phyloP scores from a whole-genome alignment of 2,329 filamentous ascomycete genomes.

The Ambrosiella beaveri region DNA sequence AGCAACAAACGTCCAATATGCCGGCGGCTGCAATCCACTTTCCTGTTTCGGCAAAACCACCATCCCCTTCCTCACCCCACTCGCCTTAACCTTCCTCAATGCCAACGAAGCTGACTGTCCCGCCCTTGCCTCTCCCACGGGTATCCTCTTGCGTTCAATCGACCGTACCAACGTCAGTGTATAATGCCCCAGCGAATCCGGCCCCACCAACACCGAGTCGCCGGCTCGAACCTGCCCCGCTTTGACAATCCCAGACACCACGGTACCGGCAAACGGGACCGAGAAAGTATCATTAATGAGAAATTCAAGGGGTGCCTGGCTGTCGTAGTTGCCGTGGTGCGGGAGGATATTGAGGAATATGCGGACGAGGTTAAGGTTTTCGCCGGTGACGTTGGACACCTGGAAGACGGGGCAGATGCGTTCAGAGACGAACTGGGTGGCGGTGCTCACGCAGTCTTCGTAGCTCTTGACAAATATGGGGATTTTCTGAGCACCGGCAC shows the following conservation, averaged over 20 bases:
- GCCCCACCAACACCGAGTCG: conserved; percentile 77
- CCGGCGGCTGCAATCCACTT: conserved; percentile 43
- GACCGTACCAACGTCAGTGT: conserved; percentile 71
- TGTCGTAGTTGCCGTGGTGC: conserved; percentile 83
- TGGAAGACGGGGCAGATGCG: conserved; percentile 95
- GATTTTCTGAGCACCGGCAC: conserved; percentile 82
- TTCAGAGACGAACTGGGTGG: conserved; percentile 86
- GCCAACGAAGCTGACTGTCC: conserved; percentile 90
- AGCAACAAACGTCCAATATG: conserved; percentile 61
- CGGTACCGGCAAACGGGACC: conserved; percentile 89
- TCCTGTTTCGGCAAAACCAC: conserved; percentile 79
- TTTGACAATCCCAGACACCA: conserved; percentile 87
- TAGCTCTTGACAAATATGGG: conserved; percentile 86
- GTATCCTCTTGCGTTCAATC: conserved; percentile 86
- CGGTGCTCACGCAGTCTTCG: conserved; percentile 86
- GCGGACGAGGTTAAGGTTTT: conserved; percentile 76
- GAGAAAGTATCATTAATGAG: conserved; percentile 96
- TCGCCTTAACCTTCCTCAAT: conserved; percentile 67
- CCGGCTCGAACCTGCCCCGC: conserved; percentile 74
- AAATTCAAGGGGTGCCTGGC: conserved; percentile 79
- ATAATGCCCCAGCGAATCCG: conserved; percentile 81
- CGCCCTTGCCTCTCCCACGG: conserved; percentile 71
- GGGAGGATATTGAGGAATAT: conserved; percentile 91
- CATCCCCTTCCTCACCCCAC: conserved; percentile 95
- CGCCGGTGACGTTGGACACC: conserved; percentile 91